Evolutionary conservation across 345 rosid genomes (phyloP), one percentile per base, ranked within the genome.

Genomic region (Isatis tinctoria): DNA sequence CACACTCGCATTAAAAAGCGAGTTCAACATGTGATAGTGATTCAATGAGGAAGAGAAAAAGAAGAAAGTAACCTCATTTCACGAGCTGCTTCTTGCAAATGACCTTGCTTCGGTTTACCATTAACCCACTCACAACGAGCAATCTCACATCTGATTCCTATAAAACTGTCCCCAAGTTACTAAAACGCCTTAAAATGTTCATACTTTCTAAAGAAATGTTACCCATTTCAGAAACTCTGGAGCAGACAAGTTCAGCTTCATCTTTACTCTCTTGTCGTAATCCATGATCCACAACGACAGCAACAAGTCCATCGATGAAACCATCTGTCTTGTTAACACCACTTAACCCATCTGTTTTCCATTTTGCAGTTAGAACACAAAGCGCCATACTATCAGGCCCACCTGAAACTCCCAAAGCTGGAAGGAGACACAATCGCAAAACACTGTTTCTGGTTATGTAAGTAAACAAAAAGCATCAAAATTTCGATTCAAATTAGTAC

Each of bases 341-440:
- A 43, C 60, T 58, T 27, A 41, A 68, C 33, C 87, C 86, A 60
- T 80, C 78, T 2, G 65, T 80, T 82, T 94, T 94, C 97, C 99
- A 94, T 27, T 77, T 84, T 16, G 99, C 96, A 44, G 96, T 83
- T 36, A 94, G 76, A 47, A 87, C 79, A 80, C 96, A 90, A 26
- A 94, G 86, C 2, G 97, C 97, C 90, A 90, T 91, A 79, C 96
- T 90, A 80, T 91, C 99, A 53, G 97, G 97, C 16, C 99, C 99
- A 39, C 99, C 97, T 5, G 97, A 94, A 24, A 94, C 97, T 48
- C 96, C 97, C 70, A 95, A 69, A 41, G 99, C 99, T 89, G 75
- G 51, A 47, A 47, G 12, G 6, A 40, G 6, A 59, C 32, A 57
- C 65, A 56, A 51, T 48, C 14, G 6, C 59, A 69, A 52, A 72